phyloP scores from a whole-genome alignment of 2,329 filamentous ascomycete species.

The Colletotrichum filicis region DNA sequence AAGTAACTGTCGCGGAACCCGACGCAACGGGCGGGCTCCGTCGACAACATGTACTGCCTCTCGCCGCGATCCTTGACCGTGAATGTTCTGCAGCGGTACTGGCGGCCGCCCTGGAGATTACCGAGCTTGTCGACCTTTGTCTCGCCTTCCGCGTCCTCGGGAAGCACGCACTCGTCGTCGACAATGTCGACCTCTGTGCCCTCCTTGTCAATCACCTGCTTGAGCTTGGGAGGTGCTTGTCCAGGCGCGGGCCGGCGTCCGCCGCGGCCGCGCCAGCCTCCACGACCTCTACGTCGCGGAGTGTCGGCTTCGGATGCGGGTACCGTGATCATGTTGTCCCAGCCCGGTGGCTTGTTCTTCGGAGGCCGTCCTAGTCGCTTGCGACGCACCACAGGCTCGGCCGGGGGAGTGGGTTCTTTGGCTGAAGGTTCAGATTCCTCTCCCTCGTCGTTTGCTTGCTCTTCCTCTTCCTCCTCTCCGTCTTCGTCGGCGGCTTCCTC shows the following conservation, averaged over 20 bases:
- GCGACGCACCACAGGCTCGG: slow-evolving; percentile 72
- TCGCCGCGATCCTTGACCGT: slow-evolving; percentile 86
- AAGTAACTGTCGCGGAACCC: slow-evolving; percentile 98
- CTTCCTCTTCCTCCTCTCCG: slow-evolving; percentile 63
- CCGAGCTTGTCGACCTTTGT: slow-evolving; percentile 93
- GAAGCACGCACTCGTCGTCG: slow-evolving; percentile 90
- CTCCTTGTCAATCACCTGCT: slow-evolving; percentile 92
- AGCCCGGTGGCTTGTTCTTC: slow-evolving; percentile 85
- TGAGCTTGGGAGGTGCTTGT: slow-evolving; percentile 78
- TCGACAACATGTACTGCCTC: slow-evolving; percentile 97
- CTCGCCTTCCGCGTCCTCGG: slow-evolving; percentile 89
- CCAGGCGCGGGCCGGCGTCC: slow-evolving; percentile 76
- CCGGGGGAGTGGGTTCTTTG: slow-evolving; percentile 66
- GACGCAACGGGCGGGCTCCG: slow-evolving; percentile 94
- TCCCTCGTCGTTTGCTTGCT: slow-evolving; percentile 56
- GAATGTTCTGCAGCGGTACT: slow-evolving; percentile 96
- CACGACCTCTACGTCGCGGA: slow-evolving; percentile 73
- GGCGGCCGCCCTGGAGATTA: slow-evolving; percentile 82
- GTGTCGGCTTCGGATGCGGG: slow-evolving; percentile 66
- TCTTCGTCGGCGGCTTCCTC: slow-evolving; percentile 62
- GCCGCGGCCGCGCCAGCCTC: slow-evolving; percentile 76
- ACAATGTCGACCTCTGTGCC: slow-evolving; percentile 91
- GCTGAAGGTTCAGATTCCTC: slow-evolving; percentile 51
- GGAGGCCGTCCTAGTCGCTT: slow-evolving; percentile 87
- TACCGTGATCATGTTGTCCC: slow-evolving; percentile 72